Conservation (phyloP, 73 alveolate species). For the Halteria grandinella region DNA sequence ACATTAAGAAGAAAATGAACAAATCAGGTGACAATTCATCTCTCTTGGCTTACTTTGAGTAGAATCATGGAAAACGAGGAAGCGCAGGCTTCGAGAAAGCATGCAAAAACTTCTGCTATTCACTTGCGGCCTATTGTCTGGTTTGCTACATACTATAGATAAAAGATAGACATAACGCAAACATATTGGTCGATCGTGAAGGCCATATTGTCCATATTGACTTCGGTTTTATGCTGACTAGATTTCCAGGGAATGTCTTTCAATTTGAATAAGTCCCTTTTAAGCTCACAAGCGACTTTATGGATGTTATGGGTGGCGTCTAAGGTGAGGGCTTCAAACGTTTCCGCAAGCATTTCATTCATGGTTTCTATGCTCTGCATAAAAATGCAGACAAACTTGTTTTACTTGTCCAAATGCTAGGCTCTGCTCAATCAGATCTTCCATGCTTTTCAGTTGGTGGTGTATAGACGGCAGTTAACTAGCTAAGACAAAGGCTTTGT, state of each 20-base stretch:
- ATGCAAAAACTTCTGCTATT: slow-evolving; percentile 77
- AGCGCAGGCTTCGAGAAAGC: slow-evolving; percentile 53
- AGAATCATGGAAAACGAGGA: slow-evolving; percentile 27
- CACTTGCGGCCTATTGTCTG: slow-evolving; percentile 89
- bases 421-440: slow-evolving; percentile 20
- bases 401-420: slow-evolving; percentile 45
- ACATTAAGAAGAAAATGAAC: slow-evolving; percentile 72
- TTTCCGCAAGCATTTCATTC: slow-evolving; percentile 63
- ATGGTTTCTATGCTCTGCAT: slow-evolving; percentile 75
- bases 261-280: slow-evolving; percentile 84
- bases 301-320: slow-evolving; percentile 77
- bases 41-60: slow-evolving; percentile 20
- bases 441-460: slow-evolving; percentile 83
- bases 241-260: slow-evolving; percentile 88
- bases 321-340: slow-evolving; percentile 70
- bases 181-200: slow-evolving; percentile 83
- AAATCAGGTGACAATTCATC: neutral
- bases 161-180: slow-evolving; percentile 95
- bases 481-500: slow-evolving; percentile 71
- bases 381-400: slow-evolving; percentile 71
- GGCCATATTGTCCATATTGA: slow-evolving; percentile 93
- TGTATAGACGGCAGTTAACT: slow-evolving; percentile 65
- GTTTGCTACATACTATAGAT: slow-evolving; percentile 90
- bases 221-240: slow-evolving; percentile 90
- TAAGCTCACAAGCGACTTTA: slow-evolving; percentile 75